Percentiles rank a stretch among this genome's conserved stretches.
phyloP scores from a whole-genome alignment of 805 yeast species.

The Hanseniaspora hatyaiensis region DNA sequence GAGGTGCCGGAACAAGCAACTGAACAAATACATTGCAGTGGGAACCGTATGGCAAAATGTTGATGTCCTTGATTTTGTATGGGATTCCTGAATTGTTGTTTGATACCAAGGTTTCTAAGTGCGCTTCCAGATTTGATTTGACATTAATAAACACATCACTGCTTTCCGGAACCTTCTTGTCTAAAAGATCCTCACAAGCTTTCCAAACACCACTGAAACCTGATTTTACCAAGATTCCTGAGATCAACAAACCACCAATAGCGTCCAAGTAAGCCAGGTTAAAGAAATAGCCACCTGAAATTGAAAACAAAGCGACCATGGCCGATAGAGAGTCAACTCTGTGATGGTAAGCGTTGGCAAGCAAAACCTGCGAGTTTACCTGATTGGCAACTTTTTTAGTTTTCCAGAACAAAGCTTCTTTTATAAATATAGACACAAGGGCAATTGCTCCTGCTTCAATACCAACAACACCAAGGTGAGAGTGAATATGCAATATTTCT shows the following conservation, averaged over 20 bases:
- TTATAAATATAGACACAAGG: constrained; percentile 69
- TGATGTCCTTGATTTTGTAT: constrained; percentile 33
- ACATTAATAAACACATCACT: constrained; percentile 41
- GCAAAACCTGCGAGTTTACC: constrained; percentile 74
- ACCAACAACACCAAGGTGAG: constrained; percentile 38
- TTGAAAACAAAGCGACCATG: constrained; percentile 77
- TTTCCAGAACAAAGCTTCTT: constrained; percentile 77
- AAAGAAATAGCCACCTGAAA: constrained; percentile 70
- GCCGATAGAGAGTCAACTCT: constrained; percentile 89
- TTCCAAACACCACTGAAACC: constrained; percentile 64
- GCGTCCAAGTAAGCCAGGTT: constrained; percentile 80
- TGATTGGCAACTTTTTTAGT: constrained; percentile 69
- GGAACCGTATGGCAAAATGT: constrained; percentile 49
- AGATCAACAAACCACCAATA: constrained; percentile 80
- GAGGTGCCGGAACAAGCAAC: constrained; percentile 32
- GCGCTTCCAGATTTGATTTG: constrained; percentile 32
- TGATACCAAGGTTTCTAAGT: constrained; percentile 30
- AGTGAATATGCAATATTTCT: constrained; percentile 40
- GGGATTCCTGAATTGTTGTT: constrained; percentile 34
- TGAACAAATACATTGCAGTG: constrained; percentile 33
- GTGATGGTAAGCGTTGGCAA: constrained; percentile 99
- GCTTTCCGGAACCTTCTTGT: constrained; percentile 46
- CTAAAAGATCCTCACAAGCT: constrained; percentile 68
- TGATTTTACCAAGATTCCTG: constrained; percentile 68
- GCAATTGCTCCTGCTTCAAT: constrained; percentile 97